phyloP scores from a whole-genome alignment of 169 alveolate genomes.

The Cryptosporidium felis region DNA sequence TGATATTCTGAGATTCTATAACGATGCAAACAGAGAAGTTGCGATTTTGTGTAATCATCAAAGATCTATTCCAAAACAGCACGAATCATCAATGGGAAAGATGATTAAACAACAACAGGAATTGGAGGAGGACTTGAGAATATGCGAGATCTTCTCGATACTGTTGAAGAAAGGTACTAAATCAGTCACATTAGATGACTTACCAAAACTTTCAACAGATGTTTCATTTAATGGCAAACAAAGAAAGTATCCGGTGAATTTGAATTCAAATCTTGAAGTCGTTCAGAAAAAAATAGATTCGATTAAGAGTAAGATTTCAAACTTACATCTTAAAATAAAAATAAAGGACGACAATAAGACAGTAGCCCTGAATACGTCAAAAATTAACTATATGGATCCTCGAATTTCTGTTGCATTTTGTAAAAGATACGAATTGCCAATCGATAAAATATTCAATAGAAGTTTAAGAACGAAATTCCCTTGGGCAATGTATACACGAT shows the following conservation, averaged over 20 bases:
- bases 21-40: constrained; percentile 96
- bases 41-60: constrained; percentile 99
- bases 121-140: constrained; percentile 85
- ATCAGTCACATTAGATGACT: constrained; percentile 72
- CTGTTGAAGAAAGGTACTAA: constrained; percentile 81
- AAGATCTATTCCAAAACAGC: constrained; percentile 92
- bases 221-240: constrained; percentile 44
- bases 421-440: constrained; percentile 93
- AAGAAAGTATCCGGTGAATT: constrained; percentile 69
- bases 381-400: constrained; percentile 99
- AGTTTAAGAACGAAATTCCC: constrained; percentile 93
- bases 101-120: constrained; percentile 85
- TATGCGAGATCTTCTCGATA: constrained; percentile 83
- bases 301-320: constrained; percentile 71
- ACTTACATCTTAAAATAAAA: constrained; percentile 77
- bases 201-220: constrained; percentile 74
- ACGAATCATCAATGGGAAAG: constrained; percentile 92
- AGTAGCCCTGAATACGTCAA: constrained; percentile 98
- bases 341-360: constrained; percentile 95
- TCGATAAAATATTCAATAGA: constrained; percentile 95
- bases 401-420: constrained; percentile 97
- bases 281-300: constrained; percentile 70
- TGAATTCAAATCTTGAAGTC: constrained; percentile 64
- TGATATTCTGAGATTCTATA: constrained; percentile 92
- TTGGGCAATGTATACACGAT: constrained; percentile 98